Conservation (phyloP, 306 rosid species). For the Trifolium repens region DNA sequence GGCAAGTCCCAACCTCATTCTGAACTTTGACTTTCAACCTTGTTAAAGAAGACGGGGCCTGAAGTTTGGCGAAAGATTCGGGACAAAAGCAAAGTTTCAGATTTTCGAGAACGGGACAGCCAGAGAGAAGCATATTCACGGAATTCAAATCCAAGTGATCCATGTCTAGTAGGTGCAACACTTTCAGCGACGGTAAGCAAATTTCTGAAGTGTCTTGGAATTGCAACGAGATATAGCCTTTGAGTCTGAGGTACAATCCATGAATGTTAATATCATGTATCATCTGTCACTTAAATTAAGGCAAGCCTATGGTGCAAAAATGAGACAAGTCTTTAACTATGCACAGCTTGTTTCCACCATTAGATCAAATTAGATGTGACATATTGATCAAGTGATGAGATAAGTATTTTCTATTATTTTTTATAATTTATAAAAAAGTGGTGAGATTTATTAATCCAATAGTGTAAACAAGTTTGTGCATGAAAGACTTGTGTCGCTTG, state of each 20-base stretch:
- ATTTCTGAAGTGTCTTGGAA: not conserved
- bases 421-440: no score
- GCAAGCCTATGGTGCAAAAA: no score
- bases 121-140: not conserved
- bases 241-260: not conserved
- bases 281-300: no score
- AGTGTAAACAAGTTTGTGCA: no score
- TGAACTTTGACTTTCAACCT: not conserved
- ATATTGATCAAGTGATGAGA: no score
- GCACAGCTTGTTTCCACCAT: no score
- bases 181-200: not conserved
- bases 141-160: not conserved
- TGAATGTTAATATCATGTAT: no score
- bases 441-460: no score
- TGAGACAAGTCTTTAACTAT: no score
- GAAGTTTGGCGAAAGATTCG: not conserved
- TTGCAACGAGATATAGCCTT: not conserved
- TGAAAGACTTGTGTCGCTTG: no score
- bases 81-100: not conserved
- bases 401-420: no score
- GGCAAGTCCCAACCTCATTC: not conserved
- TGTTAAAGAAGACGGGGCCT: not conserved
- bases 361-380: no score
- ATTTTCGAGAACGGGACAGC: not conserved
- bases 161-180: not conserved